Evolutionary conservation across 2,329 filamentous ascomycete genomes (phyloP).

Genomic region (Cercospora zeae-maydis): DNA sequence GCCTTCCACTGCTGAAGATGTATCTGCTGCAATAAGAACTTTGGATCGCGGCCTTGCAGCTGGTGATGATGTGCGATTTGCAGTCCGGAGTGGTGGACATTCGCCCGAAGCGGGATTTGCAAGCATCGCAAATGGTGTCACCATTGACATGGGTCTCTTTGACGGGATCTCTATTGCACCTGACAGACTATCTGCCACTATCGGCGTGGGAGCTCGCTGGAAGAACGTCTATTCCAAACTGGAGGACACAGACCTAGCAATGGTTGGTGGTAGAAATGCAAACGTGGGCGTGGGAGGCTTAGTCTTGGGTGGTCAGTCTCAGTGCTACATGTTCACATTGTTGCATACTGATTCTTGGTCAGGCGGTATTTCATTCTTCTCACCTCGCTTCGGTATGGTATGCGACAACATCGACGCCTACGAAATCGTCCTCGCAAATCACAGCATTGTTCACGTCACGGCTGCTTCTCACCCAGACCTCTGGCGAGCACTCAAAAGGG

Average conservation of each 20-base stretch:
- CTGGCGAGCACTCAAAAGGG: slow-evolving; percentile 24
- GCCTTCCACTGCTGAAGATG: slow-evolving; percentile 10
- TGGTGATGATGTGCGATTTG: neutral
- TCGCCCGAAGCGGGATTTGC: slow-evolving; percentile 10
- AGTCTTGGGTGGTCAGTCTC: neutral
- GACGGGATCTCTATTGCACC: slow-evolving; percentile 36
- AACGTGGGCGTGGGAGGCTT: slow-evolving; percentile 19
- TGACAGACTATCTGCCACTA: slow-evolving; percentile 38
- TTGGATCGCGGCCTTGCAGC: neutral
- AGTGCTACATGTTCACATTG: no score
- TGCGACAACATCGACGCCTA: slow-evolving; percentile 29
- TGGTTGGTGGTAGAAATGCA: slow-evolving; percentile 43
- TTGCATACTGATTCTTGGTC: neutral
- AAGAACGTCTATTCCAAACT: slow-evolving; percentile 42
- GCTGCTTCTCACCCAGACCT: slow-evolving; percentile 21
- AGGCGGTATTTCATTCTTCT: neutral
- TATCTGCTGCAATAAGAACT: slow-evolving; percentile 9
- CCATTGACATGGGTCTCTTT: slow-evolving; percentile 47
- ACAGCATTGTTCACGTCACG: slow-evolving; percentile 23
- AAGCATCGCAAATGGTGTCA: slow-evolving; percentile 25
- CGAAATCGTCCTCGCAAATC: slow-evolving; percentile 28
- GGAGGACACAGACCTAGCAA: slow-evolving; percentile 37
- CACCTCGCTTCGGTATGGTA: slow-evolving; percentile 24
- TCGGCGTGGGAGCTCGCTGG: slow-evolving; percentile 50
- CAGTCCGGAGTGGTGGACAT: slow-evolving; percentile 5